Conservation (phyloP, 805 yeast genomes). For the Kuraishia molischiana region DNA sequence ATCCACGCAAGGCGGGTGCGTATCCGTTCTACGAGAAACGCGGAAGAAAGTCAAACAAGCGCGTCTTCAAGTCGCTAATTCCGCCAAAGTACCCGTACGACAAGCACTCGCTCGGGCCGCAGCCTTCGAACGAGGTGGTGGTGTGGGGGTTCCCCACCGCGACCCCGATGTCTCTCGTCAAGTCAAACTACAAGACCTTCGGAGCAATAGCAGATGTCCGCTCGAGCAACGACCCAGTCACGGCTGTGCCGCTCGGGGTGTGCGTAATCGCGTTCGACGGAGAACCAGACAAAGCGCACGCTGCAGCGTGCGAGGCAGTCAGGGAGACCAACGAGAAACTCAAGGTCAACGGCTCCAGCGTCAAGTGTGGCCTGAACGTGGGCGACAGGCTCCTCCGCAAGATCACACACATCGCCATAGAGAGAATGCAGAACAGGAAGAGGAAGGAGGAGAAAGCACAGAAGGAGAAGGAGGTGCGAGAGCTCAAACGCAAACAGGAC, state of each 20-base stretch:
- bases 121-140: conserved; percentile 62
- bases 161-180: conserved; percentile 32
- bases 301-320: conserved; percentile 35
- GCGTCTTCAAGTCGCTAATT: conserved; percentile 8
- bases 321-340: conserved; percentile 27
- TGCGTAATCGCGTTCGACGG: conserved; percentile 57
- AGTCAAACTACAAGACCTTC: conserved; percentile 46
- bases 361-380: conserved; percentile 43
- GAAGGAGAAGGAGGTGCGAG: conserved; percentile 13
- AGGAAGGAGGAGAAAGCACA: conserved; percentile 21
- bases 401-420: conserved; percentile 18
- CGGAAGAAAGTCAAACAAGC: conserved; percentile 10
- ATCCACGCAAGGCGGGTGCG: conserved; percentile 35
- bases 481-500: conserved; percentile 9
- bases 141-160: conserved; percentile 56
- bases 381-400: conserved; percentile 26
- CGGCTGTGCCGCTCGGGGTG: conserved; percentile 74
- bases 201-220: conserved; percentile 57
- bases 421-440: conserved; percentile 27
- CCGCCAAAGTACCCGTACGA: conserved; percentile 41
- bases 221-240: conserved; percentile 56
- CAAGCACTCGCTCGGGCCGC: conserved; percentile 62
- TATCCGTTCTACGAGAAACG: conserved; percentile 9
- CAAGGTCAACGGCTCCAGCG: conserved; percentile 40
- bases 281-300: conserved; percentile 34